Base-by-base conservation (phyloP, 495 filamentous ascomycete genomes). In the Amorphotheca resinae region DNA sequence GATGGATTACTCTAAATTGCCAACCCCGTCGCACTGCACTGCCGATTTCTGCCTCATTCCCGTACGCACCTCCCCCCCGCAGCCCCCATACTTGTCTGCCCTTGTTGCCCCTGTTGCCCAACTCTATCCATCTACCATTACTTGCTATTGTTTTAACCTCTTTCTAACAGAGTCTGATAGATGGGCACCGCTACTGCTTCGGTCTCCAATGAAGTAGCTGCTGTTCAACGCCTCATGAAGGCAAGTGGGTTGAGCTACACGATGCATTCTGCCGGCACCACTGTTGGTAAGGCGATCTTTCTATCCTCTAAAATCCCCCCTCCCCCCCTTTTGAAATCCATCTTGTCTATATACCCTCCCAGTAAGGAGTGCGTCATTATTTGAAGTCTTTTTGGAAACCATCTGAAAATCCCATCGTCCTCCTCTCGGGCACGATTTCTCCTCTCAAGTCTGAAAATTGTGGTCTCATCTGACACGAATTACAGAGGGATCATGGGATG, bases 251-350 rank as follows among this genome's bases (percentile, higher is more conserved):
- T 96, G 50, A 77, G 71, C 34, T 89, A 87, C 56, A 74, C 72
- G 38, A 89, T 96, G 87, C 89, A 95, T 58, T 87, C 83, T 2
- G 46, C 53, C 4, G 89, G 89, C 14, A 95, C 88, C 0, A 95
- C 89, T 0, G 73, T 96, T 28, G 88, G 87, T 93, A 64, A 33
- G 76, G 25, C 6, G 6, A 33, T 14, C 12, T 33, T 16, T 37
- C 34, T 20, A 17, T 21, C 4, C 15, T 37, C 2, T 18, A 17
- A n/a, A n/a, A n/a, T n/a, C n/a, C n/a, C n/a, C n/a, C n/a, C n/a
- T n/a, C n/a, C n/a, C n/a, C n/a, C n/a, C n/a, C n/a, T n/a, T n/a
- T n/a, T n/a, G n/a, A n/a, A n/a, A n/a, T n/a, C n/a, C n/a, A n/a
- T n/a, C n/a, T n/a, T n/a, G n/a, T n/a, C n/a, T n/a, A n/a, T n/a